Evolutionary conservation across 2,329 filamentous ascomycete species (phyloP), one percentile per base, ranked within the genome.

Genomic region (Neonectria neomacrospora): DNA sequence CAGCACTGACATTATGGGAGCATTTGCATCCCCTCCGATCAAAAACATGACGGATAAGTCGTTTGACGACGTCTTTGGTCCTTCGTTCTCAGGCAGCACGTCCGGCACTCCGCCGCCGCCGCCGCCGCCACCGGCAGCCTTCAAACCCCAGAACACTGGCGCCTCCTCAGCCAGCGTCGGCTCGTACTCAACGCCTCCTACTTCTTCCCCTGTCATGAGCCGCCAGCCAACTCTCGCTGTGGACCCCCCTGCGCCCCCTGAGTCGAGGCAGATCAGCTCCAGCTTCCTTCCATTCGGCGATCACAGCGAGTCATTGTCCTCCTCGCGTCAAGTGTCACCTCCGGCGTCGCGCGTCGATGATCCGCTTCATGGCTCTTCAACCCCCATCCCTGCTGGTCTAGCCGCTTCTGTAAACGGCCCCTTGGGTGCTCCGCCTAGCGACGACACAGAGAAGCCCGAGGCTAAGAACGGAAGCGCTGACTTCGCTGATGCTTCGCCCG

Each of bases 1-100:
- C 61, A 90, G 88, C 77, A 83, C 86, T 41, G 85, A 89, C 67
- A 84, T 88, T 62, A 84, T 86, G 79, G 82, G 83, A 42, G 80
- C 84, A 14, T 88, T 87, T 64, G 75, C 80, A 30, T 80, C 84
- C 11, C 81, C 84, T 12, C 78, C 84, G 11, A 73, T 79, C 42
- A 80, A 81, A 70, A 80, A 81, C 51, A 82, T 82, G 60, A 82
- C 84, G 52, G 90, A 92, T 67, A 89, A 86, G 78, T 89, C 90
- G 4, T 96, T 97, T 77, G 93, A 97, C 75, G 94, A 91, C 73
- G 89, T 97, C 47, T 97, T 97, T 77, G 93, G 93, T 2, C 89
- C 90, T 50, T 84, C 90, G 1, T 89, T 89, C 71, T 80, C 80
- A 16, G 76, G 80, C 12, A 79, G 79, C 66, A 75, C 80, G 58